phyloP scores from a whole-genome alignment of 495 filamentous ascomycete genomes.

The Physcia stellaris region DNA sequence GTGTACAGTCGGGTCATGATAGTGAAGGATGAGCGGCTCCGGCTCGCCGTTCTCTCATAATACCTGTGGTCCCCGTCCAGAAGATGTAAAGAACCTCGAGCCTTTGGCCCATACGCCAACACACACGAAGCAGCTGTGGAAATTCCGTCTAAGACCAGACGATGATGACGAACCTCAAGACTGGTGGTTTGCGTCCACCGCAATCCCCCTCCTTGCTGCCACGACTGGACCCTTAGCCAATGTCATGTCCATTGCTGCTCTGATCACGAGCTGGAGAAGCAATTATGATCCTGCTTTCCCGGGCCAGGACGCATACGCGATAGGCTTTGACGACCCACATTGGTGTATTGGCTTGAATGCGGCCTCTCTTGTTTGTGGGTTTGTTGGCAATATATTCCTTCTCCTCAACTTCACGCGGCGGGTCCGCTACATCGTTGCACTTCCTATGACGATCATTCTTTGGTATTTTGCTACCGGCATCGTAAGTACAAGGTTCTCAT shows the following conservation, averaged over 20 bases:
- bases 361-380: slow-evolving; percentile 48
- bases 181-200: slow-evolving; percentile 73
- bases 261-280: slow-evolving; percentile 53
- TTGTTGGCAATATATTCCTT: slow-evolving; percentile 59
- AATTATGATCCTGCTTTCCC: slow-evolving; percentile 19
- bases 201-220: slow-evolving; percentile 60
- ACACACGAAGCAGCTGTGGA: slow-evolving; percentile 7
- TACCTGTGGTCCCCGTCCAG: too few species aligned
- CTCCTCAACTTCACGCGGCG: slow-evolving; percentile 71
- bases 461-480: slow-evolving; percentile 57
- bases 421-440: slow-evolving; percentile 63
- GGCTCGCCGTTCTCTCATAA: too few species aligned
- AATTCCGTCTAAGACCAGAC: slow-evolving; percentile 28
- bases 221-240: slow-evolving; percentile 62
- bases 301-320: slow-evolving; percentile 26
- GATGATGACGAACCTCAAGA: slow-evolving; percentile 38
- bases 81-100: too few species aligned
- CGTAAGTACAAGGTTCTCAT: slow-evolving; percentile 28
- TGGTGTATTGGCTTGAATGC: slow-evolving; percentile 51
- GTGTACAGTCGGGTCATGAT: too few species aligned
- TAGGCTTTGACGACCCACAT: slow-evolving; percentile 32
- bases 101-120: too few species aligned
- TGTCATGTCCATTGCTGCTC: slow-evolving; percentile 59
- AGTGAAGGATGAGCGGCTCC: too few species aligned
- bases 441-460: slow-evolving; percentile 52